Percentiles rank a stretch among this genome's conserved stretches.
Conservation (phyloP, 345 rosid genomes). For the Cardiospermum halicacabum region DNA sequence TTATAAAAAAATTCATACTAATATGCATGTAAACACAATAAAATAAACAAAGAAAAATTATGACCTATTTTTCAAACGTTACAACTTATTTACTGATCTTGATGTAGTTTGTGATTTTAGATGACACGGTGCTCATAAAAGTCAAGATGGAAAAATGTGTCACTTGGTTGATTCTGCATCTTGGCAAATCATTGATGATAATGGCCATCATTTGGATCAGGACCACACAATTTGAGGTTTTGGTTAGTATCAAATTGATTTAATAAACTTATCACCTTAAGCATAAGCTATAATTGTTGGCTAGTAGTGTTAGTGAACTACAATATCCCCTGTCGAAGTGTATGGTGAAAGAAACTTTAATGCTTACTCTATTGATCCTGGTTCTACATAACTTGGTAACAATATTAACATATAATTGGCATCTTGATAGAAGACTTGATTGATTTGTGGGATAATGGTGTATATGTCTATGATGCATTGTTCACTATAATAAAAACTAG, state of each 20-base stretch:
- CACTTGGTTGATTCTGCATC: neutral
- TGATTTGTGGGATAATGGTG: neutral
- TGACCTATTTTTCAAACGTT: no score
- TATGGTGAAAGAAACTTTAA: neutral
- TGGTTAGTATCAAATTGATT: neutral
- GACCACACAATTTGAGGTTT: neutral
- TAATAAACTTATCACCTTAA: neutral
- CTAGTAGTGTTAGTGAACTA: neutral
- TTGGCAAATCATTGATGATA: neutral
- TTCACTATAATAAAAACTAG: no score
- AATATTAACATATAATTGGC: neutral
- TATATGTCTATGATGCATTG: neutral
- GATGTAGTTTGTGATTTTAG: neutral
- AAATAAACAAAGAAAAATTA: no score
- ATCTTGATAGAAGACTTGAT: neutral
- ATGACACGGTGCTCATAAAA: neutral
- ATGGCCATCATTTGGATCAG: neutral
- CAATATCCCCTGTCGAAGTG: neutral
- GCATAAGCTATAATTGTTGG: neutral
- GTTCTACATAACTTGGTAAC: neutral
- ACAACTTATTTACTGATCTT: neutral
- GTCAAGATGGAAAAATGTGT: neutral
- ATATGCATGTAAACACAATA: no score
- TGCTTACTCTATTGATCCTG: slow-evolving; percentile 1
- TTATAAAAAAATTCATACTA: no score